phyloP scores from a whole-genome alignment of 2,329 filamentous ascomycete genomes.

The Fusarium torulosum region DNA sequence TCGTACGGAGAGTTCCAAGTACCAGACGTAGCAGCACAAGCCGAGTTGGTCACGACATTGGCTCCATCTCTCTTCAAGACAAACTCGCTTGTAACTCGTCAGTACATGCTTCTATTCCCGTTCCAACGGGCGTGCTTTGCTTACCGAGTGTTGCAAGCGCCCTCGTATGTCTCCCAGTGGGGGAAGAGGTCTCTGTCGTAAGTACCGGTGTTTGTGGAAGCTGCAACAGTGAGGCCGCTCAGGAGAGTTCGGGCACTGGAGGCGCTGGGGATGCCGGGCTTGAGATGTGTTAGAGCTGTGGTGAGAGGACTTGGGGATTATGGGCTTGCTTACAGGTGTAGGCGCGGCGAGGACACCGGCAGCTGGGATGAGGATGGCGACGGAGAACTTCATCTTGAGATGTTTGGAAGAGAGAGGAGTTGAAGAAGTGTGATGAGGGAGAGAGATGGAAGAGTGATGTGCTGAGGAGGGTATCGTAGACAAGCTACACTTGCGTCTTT shows the following conservation, averaged over 20 bases:
- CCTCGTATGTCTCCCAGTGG: constrained; percentile 75
- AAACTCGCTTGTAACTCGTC: constrained; percentile 17
- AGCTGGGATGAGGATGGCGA: constrained; percentile 45
- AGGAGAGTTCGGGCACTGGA: constrained; percentile 70
- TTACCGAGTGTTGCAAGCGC: constrained; percentile 76
- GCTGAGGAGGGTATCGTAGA: not conserved
- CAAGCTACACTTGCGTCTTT: constrained; percentile 21
- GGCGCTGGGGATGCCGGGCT: constrained; percentile 72
- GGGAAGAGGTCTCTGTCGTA: constrained; percentile 78
- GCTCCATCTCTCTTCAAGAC: constrained; percentile 71
- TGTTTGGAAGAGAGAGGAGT: not conserved
- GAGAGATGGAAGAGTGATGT: not conserved
- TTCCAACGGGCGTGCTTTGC: not conserved
- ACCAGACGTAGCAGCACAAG: constrained; percentile 74
- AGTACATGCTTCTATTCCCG: constrained; percentile 3
- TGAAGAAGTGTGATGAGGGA: not conserved
- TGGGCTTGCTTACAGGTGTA: constrained; percentile 45
- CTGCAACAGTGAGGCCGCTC: constrained; percentile 67
- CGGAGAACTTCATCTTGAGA: constrained; percentile 51
- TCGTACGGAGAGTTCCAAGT: constrained; percentile 81
- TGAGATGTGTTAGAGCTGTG: not conserved
- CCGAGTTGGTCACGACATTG: constrained; percentile 67
- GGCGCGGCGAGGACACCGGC: constrained; percentile 50
- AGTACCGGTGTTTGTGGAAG: constrained; percentile 64
- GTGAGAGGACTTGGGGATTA: too few relatives aligned